These are phyloP conservation scores for Podaxis sp. DNA, from an alignment of 768 basidiomycete species.

Conservation along the genomic window DNA sequence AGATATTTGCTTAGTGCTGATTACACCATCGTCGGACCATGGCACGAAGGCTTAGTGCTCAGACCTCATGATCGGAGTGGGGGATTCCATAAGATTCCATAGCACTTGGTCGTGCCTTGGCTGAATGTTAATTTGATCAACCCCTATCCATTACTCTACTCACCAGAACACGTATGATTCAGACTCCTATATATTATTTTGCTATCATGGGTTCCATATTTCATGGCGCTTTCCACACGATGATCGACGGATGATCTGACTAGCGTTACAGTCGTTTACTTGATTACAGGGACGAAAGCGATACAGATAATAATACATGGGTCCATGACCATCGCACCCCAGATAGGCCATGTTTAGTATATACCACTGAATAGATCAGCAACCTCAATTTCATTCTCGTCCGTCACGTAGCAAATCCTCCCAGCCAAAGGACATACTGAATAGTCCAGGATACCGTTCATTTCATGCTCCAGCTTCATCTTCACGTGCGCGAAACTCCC, in stretches of 20 bases:
- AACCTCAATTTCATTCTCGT: background rate
- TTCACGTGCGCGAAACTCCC: background rate
- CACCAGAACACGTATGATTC: background rate
- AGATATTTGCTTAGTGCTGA: background rate
- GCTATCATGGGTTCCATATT: no score
- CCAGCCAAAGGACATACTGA: conserved; percentile 8
- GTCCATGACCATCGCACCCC: background rate
- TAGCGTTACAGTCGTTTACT: background rate
- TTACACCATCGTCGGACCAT: background rate
- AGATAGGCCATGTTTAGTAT: background rate
- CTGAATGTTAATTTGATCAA: background rate
- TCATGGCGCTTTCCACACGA: no score
- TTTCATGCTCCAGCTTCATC: background rate
- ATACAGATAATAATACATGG: background rate
- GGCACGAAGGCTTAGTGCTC: background rate
- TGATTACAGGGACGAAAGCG: background rate
- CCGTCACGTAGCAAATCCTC: conserved; percentile 3
- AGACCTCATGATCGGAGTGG: no score
- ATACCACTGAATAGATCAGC: background rate
- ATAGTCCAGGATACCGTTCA: background rate
- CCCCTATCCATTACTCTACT: background rate
- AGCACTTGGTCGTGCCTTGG: no score
- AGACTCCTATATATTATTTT: background rate
- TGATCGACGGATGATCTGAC: background rate
- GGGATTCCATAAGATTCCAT: no score